Conservation (phyloP, 2,329 filamentous ascomycete genomes). For the Sclerotiophoma versabilis region DNA sequence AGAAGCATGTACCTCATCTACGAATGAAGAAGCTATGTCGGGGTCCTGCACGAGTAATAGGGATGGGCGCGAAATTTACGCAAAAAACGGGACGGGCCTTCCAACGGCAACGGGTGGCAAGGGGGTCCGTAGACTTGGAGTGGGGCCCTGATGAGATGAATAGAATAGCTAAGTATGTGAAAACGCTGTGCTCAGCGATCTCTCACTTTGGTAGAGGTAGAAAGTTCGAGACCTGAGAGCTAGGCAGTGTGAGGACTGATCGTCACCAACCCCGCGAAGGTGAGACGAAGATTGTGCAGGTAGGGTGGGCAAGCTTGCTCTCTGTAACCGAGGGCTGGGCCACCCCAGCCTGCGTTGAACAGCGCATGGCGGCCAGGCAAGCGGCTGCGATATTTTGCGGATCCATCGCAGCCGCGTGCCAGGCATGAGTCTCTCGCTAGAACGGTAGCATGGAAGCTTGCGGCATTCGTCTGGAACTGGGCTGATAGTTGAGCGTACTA, state of each 20-base stretch:
- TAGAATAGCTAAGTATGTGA: background rate
- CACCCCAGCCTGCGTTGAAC: background rate
- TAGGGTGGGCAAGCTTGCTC: background rate
- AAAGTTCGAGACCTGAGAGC: background rate
- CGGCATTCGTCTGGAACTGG: background rate
- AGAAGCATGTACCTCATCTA: background rate
- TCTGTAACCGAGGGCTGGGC: background rate
- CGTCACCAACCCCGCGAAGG: background rate
- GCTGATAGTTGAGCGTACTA: background rate
- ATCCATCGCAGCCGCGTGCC: too few species aligned
- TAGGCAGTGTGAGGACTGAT: background rate
- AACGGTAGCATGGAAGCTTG: background rate
- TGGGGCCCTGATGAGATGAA: background rate
- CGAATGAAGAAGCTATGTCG: background rate
- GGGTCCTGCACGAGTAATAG: background rate
- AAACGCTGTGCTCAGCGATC: background rate
- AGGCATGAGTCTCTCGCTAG: background rate
- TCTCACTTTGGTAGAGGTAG: background rate
- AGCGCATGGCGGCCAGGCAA: background rate
- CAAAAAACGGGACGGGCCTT: constrained; percentile 7
- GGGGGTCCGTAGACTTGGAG: background rate
- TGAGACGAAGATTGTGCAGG: background rate
- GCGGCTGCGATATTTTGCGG: background rate
- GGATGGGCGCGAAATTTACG: background rate
- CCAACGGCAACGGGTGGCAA: constrained; percentile 5